Evolutionary conservation across 805 yeast species (phyloP), one percentile per base, ranked within the genome.

Genomic region (Barnettozyma sucrosica): DNA sequence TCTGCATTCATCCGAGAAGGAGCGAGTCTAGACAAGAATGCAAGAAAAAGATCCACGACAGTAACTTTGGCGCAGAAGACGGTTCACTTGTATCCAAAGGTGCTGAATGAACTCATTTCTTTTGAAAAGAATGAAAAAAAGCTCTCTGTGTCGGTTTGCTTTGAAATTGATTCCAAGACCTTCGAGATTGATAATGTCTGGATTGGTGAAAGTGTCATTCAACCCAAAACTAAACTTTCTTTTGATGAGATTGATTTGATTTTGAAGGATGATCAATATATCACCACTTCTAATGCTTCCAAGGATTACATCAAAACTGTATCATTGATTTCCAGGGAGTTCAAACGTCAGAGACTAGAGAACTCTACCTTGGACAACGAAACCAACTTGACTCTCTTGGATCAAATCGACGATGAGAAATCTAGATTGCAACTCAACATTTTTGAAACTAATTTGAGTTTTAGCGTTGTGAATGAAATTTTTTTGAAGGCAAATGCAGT

Each of bases 21-120:
- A 14, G 80, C 95, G 0, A 68, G 80, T 9, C 69, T 92, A 51
- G 99, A 93, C 61, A 81, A 90, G 52, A 89, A 92, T 63, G 85
- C 96, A 1, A 86, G 88, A 66, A 89, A 88, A 69, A 78, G 98
- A 63, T 89, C 95, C 1, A 80, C 92, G 4, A 81, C 96, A 7
- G 97, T 92, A 4, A 85, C 83, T 59, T 75, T 90, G 64, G 93
- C 95, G 13, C 96, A 90, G 62, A 72, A 76, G 25, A 77, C 81
- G 39, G 75, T 71, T 11, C 78, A 83, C 50, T 72, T 89, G 55
- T 76, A 83, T 55, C 96, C 97, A 8, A 69, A 70, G 39, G 75
- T 76, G 41, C 72, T 92, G 21, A 80, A 79, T 56, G 76, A 80
- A 7, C 57, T 75, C 21, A 66, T 80, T 34, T 81, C 89, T 2